Evolutionary conservation across 169 alveolate species (phyloP), one percentile per base, ranked within the genome.

Genomic region (Plasmodium gonderi): DNA sequence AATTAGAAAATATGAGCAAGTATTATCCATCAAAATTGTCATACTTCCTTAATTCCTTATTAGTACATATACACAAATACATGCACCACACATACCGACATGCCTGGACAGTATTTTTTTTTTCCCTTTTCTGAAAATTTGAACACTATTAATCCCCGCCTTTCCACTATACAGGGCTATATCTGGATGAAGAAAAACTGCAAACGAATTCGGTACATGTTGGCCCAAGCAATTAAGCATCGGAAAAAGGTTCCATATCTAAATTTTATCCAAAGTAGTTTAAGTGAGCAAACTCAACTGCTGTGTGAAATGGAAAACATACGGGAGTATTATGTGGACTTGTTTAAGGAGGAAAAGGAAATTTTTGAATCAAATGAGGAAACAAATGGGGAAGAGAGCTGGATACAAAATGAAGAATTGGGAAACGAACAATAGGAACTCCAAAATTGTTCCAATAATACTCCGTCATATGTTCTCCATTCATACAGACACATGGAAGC

Each of bases 241-340:
- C 78, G 89, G 68, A 87, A 87, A 87, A 54, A 47, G 68, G 93
- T 87, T 44, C 93, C 93, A 17, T 75, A 67, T 75, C 64, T 87
- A 36, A 87, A 87, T 64, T 87, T 87, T 67, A 82, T 75, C 45
- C 79, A 67, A 76, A 75, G 93, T 45, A 87, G 68, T 64, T 31
- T 87, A 75, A 87, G 93, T 65, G 93, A 87, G 45, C 93, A 87
- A 51, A 87, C 93, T 5, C 89, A 75, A 54, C 68, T 87, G 72
- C 49, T 87, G 42, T 87, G 93, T 65, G 89, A 87, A 47, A 87
- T 87, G 44, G 93, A 87, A 87, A 87, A 87, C 47, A 87, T 87
- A 54, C 67, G 79, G 42, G 93, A 87, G 68, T 75, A 75, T 33
- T 87, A 87, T 78, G 83, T 60, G 14, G 93, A 87, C 6, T 44